Percentiles rank a stretch among this genome's conserved stretches.
phyloP scores from a whole-genome alignment of 2,329 filamentous ascomycete genomes.

The Geosmithia putterillii region DNA sequence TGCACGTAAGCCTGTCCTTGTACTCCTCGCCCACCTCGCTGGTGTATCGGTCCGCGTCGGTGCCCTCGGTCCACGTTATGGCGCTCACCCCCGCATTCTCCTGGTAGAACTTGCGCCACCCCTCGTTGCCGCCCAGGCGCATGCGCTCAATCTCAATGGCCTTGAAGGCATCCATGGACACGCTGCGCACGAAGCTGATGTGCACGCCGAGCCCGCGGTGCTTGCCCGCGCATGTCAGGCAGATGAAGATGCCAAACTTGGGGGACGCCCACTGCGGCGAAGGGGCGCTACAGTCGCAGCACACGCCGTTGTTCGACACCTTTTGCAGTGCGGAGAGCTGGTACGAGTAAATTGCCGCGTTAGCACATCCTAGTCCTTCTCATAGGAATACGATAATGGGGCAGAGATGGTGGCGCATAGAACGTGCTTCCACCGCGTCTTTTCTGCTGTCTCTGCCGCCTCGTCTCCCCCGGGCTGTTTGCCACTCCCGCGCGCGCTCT shows the following conservation, averaged over 20 bases:
- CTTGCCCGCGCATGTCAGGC: slow-evolving; percentile 86
- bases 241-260: slow-evolving; percentile 98
- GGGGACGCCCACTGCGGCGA: slow-evolving; percentile 97
- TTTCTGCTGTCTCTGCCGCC: no score
- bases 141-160: slow-evolving; percentile 84
- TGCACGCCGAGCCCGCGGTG: slow-evolving; percentile 93
- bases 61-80: slow-evolving; percentile 71
- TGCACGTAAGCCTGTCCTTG: slow-evolving; percentile 79
- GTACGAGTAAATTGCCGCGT: slow-evolving; percentile 2
- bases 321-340: slow-evolving; percentile 88
- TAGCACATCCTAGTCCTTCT: no score
- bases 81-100: slow-evolving; percentile 38
- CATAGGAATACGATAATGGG: not conserved
- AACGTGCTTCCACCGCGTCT: no score
- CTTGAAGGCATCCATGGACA: slow-evolving; percentile 99
- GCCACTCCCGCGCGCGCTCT: slow-evolving; percentile 1
- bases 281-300: slow-evolving; percentile 90
- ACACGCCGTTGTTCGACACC: slow-evolving; percentile 74
- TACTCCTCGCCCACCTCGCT: slow-evolving; percentile 88
- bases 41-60: slow-evolving; percentile 82
- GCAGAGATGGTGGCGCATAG: not conserved
- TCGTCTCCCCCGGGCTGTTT: not conserved
- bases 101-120: slow-evolving; percentile 82
- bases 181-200: slow-evolving; percentile 94
- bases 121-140: slow-evolving; percentile 80